phyloP scores from a whole-genome alignment of 2,329 filamentous ascomycete genomes.

The Cercospora sp. region DNA sequence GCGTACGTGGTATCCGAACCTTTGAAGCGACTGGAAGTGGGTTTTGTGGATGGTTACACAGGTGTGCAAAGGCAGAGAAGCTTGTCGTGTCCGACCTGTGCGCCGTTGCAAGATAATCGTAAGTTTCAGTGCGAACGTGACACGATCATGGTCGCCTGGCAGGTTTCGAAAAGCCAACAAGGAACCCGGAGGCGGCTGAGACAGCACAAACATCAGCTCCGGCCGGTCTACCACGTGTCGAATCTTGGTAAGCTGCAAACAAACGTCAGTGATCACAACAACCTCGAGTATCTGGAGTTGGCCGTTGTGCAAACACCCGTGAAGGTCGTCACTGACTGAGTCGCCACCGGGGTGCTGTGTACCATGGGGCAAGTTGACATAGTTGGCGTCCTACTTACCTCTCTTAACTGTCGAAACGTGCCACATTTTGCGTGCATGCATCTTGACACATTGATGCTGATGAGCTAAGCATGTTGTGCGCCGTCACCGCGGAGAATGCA shows the following conservation, averaged over 20 bases:
- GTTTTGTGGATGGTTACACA: background rate
- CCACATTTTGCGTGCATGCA: background rate
- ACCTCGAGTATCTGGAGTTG: background rate
- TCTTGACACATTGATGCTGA: background rate
- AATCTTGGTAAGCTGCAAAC: conserved; percentile 9
- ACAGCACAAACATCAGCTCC: background rate
- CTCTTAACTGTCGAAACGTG: background rate
- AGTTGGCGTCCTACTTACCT: background rate
- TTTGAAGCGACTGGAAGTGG: background rate
- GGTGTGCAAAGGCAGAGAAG: background rate
- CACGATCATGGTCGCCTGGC: conserved; percentile 1
- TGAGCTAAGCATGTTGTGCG: background rate
- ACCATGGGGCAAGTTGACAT: background rate
- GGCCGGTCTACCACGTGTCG: conserved; percentile 8
- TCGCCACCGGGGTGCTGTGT: background rate
- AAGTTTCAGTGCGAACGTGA: conserved; percentile 1
- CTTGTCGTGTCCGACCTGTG: background rate
- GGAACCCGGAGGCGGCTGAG: conserved; percentile 2
- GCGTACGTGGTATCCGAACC: background rate
- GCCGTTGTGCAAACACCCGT: conserved; percentile 1
- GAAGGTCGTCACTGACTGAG: background rate
- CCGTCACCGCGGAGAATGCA: background rate
- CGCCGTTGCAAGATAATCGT: background rate
- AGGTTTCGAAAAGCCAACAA: conserved; percentile 6
- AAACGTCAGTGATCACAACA: conserved; percentile 4